Evolutionary conservation across 179 eudicot species (phyloP).

Genomic region (Silene coronaria): DNA sequence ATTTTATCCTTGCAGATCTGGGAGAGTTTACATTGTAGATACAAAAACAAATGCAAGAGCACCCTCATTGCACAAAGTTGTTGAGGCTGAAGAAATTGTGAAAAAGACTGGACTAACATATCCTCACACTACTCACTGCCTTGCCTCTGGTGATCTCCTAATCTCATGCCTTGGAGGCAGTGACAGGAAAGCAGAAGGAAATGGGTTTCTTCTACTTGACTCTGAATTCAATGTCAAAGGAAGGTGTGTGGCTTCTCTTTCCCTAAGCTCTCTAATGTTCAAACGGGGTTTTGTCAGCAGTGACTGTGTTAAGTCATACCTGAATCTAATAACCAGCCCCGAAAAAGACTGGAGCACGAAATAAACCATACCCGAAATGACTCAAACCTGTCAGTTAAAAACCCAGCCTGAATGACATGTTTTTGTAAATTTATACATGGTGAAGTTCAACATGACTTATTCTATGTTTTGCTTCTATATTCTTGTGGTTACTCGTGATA

Average conservation of each 20-base stretch:
- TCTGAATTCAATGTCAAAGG: constrained; percentile 93
- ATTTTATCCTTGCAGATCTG: constrained; percentile 53
- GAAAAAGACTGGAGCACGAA: too few species aligned
- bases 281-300: too few species aligned
- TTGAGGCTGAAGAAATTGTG: constrained; percentile 68
- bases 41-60: constrained; percentile 65
- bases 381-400: too few species aligned
- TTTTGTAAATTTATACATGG: too few species aligned
- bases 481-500: constrained; percentile 19
- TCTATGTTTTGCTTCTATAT: neutral
- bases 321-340: too few species aligned
- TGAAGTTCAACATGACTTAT: neutral
- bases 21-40: constrained; percentile 81
- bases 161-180: constrained; percentile 87
- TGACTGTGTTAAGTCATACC: too few species aligned
- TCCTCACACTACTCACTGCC: constrained; percentile 96
- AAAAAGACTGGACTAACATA: constrained; percentile 82
- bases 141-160: constrained; percentile 88
- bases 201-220: constrained; percentile 90
- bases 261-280: too few species aligned
- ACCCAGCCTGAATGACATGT: neutral
- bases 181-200: constrained; percentile 87
- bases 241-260: constrained; percentile 42
- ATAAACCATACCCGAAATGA: too few species aligned
- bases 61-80: constrained; percentile 72